Evolutionary conservation across 2,329 filamentous ascomycete genomes (phyloP).

Genomic region (Didymella pomorum): DNA sequence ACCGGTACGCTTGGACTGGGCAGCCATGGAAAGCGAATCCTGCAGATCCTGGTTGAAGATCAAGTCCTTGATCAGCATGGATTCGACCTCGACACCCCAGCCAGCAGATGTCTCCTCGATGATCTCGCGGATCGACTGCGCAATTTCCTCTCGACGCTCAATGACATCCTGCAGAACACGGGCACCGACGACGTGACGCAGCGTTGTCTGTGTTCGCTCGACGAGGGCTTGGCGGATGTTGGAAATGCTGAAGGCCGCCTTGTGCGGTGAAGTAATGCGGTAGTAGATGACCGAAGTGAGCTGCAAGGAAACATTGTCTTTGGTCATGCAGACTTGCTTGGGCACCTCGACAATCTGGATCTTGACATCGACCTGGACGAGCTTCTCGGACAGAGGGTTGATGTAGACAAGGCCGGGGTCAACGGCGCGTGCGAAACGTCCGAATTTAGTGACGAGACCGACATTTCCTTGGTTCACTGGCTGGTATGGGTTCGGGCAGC

Average conservation of each 20-base stretch:
- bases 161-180: constrained; percentile 97
- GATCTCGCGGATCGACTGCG: constrained; percentile 92
- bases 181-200: constrained; percentile 95
- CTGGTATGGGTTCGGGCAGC: constrained; percentile 96
- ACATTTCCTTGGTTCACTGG: constrained; percentile 92
- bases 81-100: constrained; percentile 97
- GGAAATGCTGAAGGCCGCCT: constrained; percentile 94
- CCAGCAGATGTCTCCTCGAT: constrained; percentile 93
- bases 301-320: constrained; percentile 95
- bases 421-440: constrained; percentile 91
- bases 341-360: constrained; percentile 98
- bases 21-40: constrained; percentile 96
- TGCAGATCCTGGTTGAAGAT: constrained; percentile 96
- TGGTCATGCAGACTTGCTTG: constrained; percentile 98
- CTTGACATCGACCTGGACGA: constrained; percentile 97
- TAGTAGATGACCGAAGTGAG: constrained; percentile 99
- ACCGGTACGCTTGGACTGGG: constrained; percentile 97
- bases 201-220: constrained; percentile 96
- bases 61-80: constrained; percentile 99
- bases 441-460: constrained; percentile 94
- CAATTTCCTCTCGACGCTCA: constrained; percentile 96
- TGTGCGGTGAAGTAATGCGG: constrained; percentile 93
- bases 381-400: constrained; percentile 89
- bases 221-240: constrained; percentile 96
- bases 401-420: constrained; percentile 97